phyloP scores from a whole-genome alignment of 2,329 filamentous ascomycete genomes.

The Beauveria bassiana region DNA sequence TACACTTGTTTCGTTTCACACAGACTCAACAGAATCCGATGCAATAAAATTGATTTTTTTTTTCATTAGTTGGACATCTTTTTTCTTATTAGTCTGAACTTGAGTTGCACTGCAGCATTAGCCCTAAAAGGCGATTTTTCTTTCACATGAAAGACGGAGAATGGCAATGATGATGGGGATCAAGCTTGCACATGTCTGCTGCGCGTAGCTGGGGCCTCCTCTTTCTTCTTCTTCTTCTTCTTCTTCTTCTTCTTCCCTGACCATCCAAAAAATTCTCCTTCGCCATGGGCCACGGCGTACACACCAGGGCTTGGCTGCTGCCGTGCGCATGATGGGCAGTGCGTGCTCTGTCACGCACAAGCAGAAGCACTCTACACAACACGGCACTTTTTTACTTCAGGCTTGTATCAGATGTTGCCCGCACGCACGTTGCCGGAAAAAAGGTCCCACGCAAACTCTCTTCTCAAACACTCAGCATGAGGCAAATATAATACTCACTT shows the following conservation, averaged over 20 bases:
- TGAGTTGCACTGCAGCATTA: not conserved
- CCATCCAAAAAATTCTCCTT: no score
- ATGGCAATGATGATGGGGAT: not conserved
- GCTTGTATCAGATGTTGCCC: not conserved
- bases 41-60: not conserved
- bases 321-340: not conserved
- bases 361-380: not conserved
- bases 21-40: not conserved
- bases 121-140: not conserved
- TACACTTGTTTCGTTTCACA: not conserved
- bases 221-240: no score
- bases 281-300: no score
- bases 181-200: not conserved
- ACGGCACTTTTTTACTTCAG: not conserved
- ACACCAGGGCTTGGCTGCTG: not conserved
- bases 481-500: no score
- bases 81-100: not conserved
- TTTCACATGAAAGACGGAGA: not conserved
- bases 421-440: not conserved
- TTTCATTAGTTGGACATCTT: not conserved
- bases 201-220: no score
- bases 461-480: not conserved
- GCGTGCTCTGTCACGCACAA: not conserved
- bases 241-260: no score
- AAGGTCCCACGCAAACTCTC: not conserved